Base-by-base conservation (phyloP, 1,139 yeast genomes). In the Blastobotrys capitulatus region DNA sequence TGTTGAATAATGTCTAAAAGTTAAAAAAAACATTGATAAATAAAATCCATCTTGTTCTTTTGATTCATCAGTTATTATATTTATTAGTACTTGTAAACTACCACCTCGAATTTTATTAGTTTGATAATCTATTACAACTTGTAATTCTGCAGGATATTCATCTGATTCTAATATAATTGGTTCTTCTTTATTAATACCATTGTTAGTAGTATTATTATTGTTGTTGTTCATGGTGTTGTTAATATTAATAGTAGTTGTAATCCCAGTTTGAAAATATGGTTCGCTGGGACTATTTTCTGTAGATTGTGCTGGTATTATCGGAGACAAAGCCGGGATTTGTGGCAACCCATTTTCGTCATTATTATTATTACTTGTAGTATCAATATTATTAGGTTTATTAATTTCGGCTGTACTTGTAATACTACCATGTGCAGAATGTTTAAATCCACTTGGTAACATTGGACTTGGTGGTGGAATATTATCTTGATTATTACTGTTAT, bases 1-100 rank as follows among this genome's bases (percentile, higher is more conserved):
- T 44, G 75, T 76, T 1, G 92, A 78, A 67, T 86, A 90, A 49
- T 81, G 77, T 59, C 94, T 75, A 69, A 86, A 90, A 41, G 92
- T 84, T 48, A 88, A 73, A 69, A 89, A 82, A 63, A 90, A 88
- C 36, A 95, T 80, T 0, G 94, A 79, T 5, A 80, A 75, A 56
- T 85, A 80, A 58, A 83, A 80, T 50, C 81, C 80, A 54, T 83
- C 88, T 2, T 89, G 85, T 2, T 80, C 73, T 26, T 68, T 67
- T 8, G 69, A 53, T 62, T 86, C 95, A 63, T 86, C 83, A 0
- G 95, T 87, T 48, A 88, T 68, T 22, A 86, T 72, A 59, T 75
- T 78, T 2, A 89, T 80, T 51, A 88, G 71, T 0, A 90, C 90
- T 58, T 82, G 80, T 59, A 88, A 79, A 0, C 96, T 83, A 1